Conservation (phyloP, 2,329 filamentous ascomycete species). For the Nigrospora sphaerica region DNA sequence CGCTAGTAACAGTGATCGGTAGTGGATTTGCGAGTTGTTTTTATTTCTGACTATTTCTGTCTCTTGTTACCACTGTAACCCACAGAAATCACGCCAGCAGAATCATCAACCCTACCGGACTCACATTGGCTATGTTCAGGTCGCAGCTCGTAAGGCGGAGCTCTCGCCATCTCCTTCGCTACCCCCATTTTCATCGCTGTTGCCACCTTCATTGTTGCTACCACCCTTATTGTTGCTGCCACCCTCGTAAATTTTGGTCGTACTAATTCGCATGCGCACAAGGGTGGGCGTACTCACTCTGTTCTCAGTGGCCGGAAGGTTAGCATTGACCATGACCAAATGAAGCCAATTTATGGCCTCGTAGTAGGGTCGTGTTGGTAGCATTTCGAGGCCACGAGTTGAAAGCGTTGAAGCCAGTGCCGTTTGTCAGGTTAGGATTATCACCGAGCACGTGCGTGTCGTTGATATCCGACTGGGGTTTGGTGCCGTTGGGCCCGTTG, state of each 20-base stretch:
- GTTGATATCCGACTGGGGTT: neutral
- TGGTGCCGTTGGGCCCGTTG: neutral
- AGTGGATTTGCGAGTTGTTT: no score
- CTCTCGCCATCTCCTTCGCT: no score
- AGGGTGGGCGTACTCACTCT: neutral
- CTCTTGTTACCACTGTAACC: no score
- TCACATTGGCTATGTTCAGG: no score
- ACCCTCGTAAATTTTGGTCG: neutral
- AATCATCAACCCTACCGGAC: no score
- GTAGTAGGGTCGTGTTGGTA: neutral
- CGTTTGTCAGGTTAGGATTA: neutral
- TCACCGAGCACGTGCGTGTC: neutral
- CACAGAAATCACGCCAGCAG: no score
- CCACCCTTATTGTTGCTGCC: no score
- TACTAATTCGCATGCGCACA: neutral
- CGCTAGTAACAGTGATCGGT: no score
- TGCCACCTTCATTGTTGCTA: no score
- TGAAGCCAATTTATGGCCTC: neutral
- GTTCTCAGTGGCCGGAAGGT: neutral
- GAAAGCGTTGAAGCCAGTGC: neutral
- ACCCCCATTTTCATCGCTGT: no score
- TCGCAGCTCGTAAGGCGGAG: no score
- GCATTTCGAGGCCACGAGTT: neutral
- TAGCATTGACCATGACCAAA: neutral
- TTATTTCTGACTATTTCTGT: no score